These are phyloP conservation scores for Rutstroemia sydowiana DNA, from an alignment of 2,329 filamentous ascomycete genomes.

Conservation along the genomic window DNA sequence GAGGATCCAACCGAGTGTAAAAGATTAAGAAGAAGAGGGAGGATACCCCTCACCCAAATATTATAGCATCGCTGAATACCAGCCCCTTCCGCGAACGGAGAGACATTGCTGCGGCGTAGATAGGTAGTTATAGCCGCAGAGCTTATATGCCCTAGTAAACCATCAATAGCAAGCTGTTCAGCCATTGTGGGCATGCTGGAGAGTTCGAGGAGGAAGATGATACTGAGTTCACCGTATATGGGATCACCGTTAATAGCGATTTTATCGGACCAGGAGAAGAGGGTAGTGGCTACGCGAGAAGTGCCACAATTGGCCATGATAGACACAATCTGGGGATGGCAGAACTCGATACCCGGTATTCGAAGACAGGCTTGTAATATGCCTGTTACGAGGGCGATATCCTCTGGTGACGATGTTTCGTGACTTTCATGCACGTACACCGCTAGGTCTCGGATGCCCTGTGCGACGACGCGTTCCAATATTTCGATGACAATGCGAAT, in stretches of 20 bases:
- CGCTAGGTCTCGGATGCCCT: slow-evolving; percentile 75
- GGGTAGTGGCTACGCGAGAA: slow-evolving; percentile 71
- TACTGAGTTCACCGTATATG: slow-evolving; percentile 85
- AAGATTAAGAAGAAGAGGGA: slow-evolving; percentile 84
- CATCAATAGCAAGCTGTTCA: slow-evolving; percentile 84
- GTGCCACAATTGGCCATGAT: slow-evolving; percentile 65
- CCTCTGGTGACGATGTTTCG: slow-evolving; percentile 59
- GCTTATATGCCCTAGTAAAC: slow-evolving; percentile 69
- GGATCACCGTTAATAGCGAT: slow-evolving; percentile 74
- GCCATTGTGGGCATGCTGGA: slow-evolving; percentile 75
- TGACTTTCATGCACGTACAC: slow-evolving; percentile 73
- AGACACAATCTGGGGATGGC: slow-evolving; percentile 62
- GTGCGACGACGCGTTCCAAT: slow-evolving; percentile 68
- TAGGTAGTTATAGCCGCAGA: slow-evolving; percentile 72
- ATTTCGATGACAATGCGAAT: slow-evolving; percentile 54
- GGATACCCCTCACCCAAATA: slow-evolving; percentile 82
- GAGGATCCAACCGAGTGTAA: slow-evolving; percentile 73
- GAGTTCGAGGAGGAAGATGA: slow-evolving; percentile 81
- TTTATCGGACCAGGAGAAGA: slow-evolving; percentile 91
- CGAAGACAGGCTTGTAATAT: slow-evolving; percentile 79
- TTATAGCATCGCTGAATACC: slow-evolving; percentile 68
- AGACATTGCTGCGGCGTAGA: slow-evolving; percentile 63
- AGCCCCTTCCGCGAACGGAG: slow-evolving; percentile 68
- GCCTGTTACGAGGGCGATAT: slow-evolving; percentile 80
- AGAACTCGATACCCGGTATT: slow-evolving; percentile 67